These are phyloP conservation scores for Hygrophoropsis aurantiaca DNA, from an alignment of 768 basidiomycete genomes.

Conservation along the genomic window DNA sequence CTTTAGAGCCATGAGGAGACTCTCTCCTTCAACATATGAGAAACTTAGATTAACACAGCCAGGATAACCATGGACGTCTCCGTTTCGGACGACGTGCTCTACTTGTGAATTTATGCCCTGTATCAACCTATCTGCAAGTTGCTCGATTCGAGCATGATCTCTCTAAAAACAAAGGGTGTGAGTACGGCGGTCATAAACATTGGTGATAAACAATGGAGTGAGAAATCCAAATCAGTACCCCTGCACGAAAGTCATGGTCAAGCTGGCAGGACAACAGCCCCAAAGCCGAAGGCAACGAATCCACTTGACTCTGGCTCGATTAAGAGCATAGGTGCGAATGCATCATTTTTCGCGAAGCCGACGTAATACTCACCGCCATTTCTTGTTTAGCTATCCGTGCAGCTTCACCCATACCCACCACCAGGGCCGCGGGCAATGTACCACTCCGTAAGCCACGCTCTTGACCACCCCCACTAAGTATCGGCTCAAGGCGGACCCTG, in stretches of 20 bases:
- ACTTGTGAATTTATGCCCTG: slow-evolving; percentile 79
- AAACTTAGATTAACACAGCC: slow-evolving; percentile 97
- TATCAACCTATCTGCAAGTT: slow-evolving; percentile 79
- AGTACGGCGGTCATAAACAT: not conserved
- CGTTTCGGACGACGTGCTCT: slow-evolving; percentile 92
- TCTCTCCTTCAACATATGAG: slow-evolving; percentile 96
- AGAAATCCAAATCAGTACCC: slow-evolving; percentile 74
- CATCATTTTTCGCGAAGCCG: slow-evolving; percentile 38
- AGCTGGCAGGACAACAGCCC: slow-evolving; percentile 41
- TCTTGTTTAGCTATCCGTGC: slow-evolving; percentile 88
- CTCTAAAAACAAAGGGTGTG: slow-evolving; percentile 48
- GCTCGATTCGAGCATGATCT: slow-evolving; percentile 74
- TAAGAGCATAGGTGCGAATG: slow-evolving; percentile 39
- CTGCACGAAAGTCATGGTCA: slow-evolving; percentile 78
- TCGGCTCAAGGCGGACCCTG: slow-evolving; percentile 90
- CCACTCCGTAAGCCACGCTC: slow-evolving; percentile 94
- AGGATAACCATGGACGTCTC: slow-evolving; percentile 87
- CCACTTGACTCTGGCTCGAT: slow-evolving; percentile 46
- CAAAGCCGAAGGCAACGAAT: slow-evolving; percentile 14
- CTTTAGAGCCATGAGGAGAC: slow-evolving; percentile 96
- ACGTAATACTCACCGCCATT: slow-evolving; percentile 75
- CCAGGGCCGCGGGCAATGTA: slow-evolving; percentile 86
- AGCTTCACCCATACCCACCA: slow-evolving; percentile 93
- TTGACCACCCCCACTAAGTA: slow-evolving; percentile 94
- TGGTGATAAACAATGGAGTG: not conserved